A percentile compares a stretch with the other conserved stretches of the same genome.
Conservation (phyloP, 2,329 filamentous ascomycete species). For the Alternaria novae-zelandiae region DNA sequence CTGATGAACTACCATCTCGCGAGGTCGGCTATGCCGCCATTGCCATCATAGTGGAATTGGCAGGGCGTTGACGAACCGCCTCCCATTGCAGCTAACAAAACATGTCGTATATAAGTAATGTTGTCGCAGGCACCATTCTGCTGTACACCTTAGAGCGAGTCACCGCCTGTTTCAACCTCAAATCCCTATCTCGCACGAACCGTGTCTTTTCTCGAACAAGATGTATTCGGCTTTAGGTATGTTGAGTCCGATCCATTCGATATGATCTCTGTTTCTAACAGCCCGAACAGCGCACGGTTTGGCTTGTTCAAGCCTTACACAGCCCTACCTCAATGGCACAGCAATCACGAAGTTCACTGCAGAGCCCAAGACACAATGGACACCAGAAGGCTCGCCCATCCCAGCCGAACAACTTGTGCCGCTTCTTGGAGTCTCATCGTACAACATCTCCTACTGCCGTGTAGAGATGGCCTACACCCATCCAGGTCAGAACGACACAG, state of each 20-base stretch:
- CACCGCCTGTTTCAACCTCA: neutral
- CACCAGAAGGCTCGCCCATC: neutral
- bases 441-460: neutral
- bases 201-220: neutral
- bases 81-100: neutral
- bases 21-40: neutral
- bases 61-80: neutral
- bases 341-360: neutral
- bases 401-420: neutral
- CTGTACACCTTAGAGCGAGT: neutral
- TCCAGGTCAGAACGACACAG: constrained; percentile 24
- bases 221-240: neutral
- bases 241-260: neutral
- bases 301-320: neutral
- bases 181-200: neutral
- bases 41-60: neutral
- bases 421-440: neutral
- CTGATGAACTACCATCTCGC: neutral
- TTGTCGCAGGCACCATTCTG: neutral
- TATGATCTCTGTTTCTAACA: neutral
- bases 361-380: neutral
- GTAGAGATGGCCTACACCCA: neutral
- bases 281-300: neutral
- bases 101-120: neutral
- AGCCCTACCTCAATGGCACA: neutral